Evolutionary conservation across 2,329 filamentous ascomycete genomes (phyloP).

Genomic region (Fusarium brevicatenulatum): DNA sequence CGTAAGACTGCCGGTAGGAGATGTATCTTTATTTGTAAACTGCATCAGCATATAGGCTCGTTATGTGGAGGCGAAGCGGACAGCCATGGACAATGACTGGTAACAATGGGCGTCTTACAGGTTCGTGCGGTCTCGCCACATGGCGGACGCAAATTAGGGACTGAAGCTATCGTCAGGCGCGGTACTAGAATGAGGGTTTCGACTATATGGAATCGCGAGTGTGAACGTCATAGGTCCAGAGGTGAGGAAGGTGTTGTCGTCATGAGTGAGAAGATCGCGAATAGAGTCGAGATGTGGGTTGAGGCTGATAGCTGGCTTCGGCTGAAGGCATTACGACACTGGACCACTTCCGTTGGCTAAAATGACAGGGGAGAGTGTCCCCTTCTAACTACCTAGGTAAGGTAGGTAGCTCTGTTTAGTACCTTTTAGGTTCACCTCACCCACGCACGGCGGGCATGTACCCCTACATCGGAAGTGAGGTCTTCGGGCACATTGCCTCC

Average conservation of each 20-base stretch:
- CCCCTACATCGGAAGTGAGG: not conserved
- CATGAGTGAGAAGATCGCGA: slow-evolving; percentile 40
- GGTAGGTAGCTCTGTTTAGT: not conserved
- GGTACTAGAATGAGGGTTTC: slow-evolving; percentile 20
- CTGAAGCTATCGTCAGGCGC: slow-evolving; percentile 42
- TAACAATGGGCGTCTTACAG: slow-evolving; percentile 67
- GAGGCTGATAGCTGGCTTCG: slow-evolving; percentile 38
- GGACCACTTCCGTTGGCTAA: slow-evolving; percentile 23
- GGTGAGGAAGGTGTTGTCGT: slow-evolving; percentile 37
- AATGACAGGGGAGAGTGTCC: slow-evolving; percentile 25
- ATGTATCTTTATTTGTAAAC: slow-evolving; percentile 75
- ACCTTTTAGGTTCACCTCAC: not conserved
- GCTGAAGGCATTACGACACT: slow-evolving; percentile 40
- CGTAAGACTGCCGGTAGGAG: slow-evolving; percentile 98
- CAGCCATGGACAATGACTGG: slow-evolving; percentile 4
- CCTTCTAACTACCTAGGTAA: not conserved
- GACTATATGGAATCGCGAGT: slow-evolving; percentile 19
- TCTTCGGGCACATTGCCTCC: not conserved
- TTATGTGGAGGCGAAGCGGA: not conserved
- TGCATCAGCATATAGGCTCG: slow-evolving; percentile 10
- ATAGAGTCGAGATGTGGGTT: slow-evolving; percentile 37
- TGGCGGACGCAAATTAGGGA: slow-evolving; percentile 67
- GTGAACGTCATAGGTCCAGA: slow-evolving; percentile 42
- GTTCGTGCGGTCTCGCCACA: slow-evolving; percentile 99
- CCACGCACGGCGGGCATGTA: not conserved